Conservation (phyloP, 108 stramenopile genomes). For the Nannochloropsis salina region DNA sequence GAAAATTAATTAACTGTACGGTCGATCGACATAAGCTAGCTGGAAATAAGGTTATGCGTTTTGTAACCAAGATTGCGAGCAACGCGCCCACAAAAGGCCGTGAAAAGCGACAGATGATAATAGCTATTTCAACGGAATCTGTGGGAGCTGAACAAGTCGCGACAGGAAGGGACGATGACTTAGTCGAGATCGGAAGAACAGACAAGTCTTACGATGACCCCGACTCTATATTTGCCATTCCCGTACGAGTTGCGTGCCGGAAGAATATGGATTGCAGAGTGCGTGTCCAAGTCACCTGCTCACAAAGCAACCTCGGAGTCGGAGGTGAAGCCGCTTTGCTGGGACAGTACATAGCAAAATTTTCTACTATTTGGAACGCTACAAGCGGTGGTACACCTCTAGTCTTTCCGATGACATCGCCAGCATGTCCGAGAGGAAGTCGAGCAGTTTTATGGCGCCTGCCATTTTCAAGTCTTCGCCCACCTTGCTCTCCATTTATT, state of each 20-base stretch:
- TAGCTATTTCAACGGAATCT: not conserved
- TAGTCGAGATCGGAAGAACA: slow-evolving; percentile 8
- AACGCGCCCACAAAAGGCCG: slow-evolving; percentile 2
- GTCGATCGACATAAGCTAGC: not conserved
- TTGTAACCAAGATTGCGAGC: not conserved
- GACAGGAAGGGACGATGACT: not conserved
- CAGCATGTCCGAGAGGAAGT: not conserved
- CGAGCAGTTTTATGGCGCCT: not conserved
- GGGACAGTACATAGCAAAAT: not conserved
- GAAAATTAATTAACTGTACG: not conserved
- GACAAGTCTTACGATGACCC: slow-evolving; percentile 15
- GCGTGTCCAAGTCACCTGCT: not conserved
- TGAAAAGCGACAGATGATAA: slow-evolving; percentile 16
- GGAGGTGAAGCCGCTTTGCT: not conserved
- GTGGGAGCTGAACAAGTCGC: not conserved
- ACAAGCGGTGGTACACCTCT: not conserved
- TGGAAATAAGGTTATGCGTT: not conserved
- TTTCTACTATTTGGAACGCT: not conserved
- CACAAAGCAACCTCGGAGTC: not conserved
- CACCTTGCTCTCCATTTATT: not conserved
- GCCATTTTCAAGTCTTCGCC: not conserved
- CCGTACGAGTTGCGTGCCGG: not conserved
- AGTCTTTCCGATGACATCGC: not conserved
- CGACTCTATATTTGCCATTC: slow-evolving; percentile 8
- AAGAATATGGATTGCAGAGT: not conserved